Base-by-base conservation (phyloP, 352 stramenopile genomes). In the Globisporangium mamillatum region DNA sequence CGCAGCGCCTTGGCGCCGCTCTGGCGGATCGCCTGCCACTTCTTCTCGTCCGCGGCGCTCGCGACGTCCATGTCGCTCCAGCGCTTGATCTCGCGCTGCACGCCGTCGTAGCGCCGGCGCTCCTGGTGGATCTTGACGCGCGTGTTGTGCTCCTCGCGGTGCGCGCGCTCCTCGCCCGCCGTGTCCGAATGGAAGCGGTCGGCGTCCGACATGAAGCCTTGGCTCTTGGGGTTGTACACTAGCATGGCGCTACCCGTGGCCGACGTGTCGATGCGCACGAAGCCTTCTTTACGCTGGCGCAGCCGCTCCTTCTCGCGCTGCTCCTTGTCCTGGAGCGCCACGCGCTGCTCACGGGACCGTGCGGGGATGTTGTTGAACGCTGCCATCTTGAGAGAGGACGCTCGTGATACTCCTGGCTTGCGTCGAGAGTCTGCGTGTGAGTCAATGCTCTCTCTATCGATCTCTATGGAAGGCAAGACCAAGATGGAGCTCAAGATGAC, bases 101-200 rank as follows among this genome's bases (percentile, higher is more conserved):
- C 76, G 16, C 67, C 72, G 22, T 94, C 78, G 60, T 75, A 79
- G 24, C 87, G 84, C 63, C 84, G 87, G 60, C 77, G 69, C 41
- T 92, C 86, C n/a, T 93, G 84, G 7, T 86, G 73, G 50, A 89
- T 72, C 58, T 86, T 82, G 60, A 76, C 67, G 44, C 78, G 80
- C 32, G 82, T 68, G 14, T 77, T 76, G 68, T 64, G 74, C 18
- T 83, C 82, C 41, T 96, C 81, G 25, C 90, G 81, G 27, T 56
- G 29, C 2, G 79, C 75, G 14, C 89, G 84, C 67, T 95, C 90
- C 67, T 97, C 92, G 0, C 90, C 92, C 14, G 86, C 87, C 32
- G 86, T 94, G 72, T 98, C 92, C 34, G 90, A 92, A 66, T 97
- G 89, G 75, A 97, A 98, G 9, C 91, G 78, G 50, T 98, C 89